Base-by-base conservation (phyloP, 352 stramenopile species). In the Thraustochytrium sp. region DNA sequence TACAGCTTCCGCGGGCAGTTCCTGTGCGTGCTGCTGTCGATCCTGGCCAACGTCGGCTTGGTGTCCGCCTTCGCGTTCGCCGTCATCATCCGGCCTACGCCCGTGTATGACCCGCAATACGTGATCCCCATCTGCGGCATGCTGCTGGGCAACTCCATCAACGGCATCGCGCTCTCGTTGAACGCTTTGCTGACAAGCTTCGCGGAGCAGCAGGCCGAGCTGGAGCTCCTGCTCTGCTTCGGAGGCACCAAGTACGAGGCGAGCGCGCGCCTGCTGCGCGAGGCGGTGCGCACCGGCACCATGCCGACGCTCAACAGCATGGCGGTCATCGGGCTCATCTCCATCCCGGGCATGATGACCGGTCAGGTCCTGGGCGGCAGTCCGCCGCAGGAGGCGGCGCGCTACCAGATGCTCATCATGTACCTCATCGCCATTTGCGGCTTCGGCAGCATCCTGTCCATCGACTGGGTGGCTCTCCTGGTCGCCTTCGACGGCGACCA, bases 321-420 rank as follows among this genome's bases (percentile, higher is more conserved):
- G 84, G 88, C 88, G 53, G 88, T 92, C 1, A 92, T 92, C 84
- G 90, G 90, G 29, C 63, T 92, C 11, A 87, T 92, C 64, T 86
- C 63, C 46, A 90, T 90, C 63, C 88, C 88, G 72, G 87, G 89
- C 26, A 92, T 92, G 89, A 93, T 93, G 90, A 92, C 89, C 2
- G 89, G 90, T 44, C 90, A 93, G 73, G 90, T 92, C 49, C 82
- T 93, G 34, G 87, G 87, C n/a, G 89, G 90, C 53, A 87, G 85
- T 34, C 61, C 87, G 23, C 86, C 90, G 1, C 86, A 86, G 18
- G 85, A 92, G 74, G 89, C 89, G 31, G 90, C 89, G 31, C 61
- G 78, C 49, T 93, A 93, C 86, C 90, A 93, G 86, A 87, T 91
- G 31, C 78, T 93, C n/a, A 92, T 93, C 36, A 88, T 89, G 37